phyloP scores from a whole-genome alignment of 2,329 filamentous ascomycete species.

The Falciphora oryzae region DNA sequence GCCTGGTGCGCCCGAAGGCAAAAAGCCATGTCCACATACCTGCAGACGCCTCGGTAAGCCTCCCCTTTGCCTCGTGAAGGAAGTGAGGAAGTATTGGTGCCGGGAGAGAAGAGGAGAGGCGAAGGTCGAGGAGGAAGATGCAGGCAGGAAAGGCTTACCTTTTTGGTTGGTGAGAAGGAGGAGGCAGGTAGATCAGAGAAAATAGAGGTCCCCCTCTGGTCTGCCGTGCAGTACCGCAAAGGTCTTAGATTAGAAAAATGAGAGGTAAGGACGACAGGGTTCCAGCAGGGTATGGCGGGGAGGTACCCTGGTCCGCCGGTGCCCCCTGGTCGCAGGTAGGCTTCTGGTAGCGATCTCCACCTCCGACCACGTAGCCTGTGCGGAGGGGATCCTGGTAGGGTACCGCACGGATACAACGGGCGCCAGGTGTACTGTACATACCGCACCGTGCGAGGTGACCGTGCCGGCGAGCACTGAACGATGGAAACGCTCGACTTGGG shows the following conservation, averaged over 20 bases:
- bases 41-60: not conserved
- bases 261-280: conserved; percentile 12
- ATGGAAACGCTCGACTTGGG: conserved; percentile 1
- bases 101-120: conserved; percentile 6
- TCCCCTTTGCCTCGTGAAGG: not conserved
- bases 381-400: conserved; percentile 4
- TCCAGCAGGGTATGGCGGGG: conserved; percentile 9
- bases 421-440: conserved; percentile 2
- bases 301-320: conserved; percentile 8
- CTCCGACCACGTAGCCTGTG: conserved; percentile 1
- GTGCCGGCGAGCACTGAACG: conserved; percentile 9
- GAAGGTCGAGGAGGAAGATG: conserved; percentile 10
- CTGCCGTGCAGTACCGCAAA: conserved; percentile 21
- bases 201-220: conserved; percentile 17
- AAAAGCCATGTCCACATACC: not conserved
- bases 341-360: conserved; percentile 6
- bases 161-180: conserved; percentile 14
- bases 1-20: conserved; percentile 5
- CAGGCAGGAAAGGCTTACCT: conserved; percentile 9
- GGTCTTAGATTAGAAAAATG: conserved; percentile 18
- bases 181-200: conserved; percentile 18
- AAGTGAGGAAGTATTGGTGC: conserved; percentile 5
- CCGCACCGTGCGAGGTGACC: conserved; percentile 9
- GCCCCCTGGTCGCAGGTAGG: conserved; percentile 7
- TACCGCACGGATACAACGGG: conserved; percentile 9